A percentile compares a stretch with the other conserved stretches of the same genome.
Conservation (phyloP, 139 green algal species). For the Auxenochlorella pyrenoidosa region DNA sequence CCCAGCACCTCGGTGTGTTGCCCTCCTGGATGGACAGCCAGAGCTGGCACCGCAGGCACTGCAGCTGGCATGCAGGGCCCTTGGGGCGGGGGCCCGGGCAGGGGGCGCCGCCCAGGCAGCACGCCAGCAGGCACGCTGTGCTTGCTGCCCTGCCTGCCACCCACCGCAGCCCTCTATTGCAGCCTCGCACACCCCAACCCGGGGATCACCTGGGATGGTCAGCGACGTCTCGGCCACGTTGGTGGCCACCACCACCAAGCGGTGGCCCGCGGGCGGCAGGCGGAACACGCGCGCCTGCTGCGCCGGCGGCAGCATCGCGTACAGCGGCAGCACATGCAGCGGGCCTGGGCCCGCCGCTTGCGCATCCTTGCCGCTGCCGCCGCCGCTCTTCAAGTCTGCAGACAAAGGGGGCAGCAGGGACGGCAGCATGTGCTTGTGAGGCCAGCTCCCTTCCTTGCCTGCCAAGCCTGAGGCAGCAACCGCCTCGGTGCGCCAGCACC, state of each 20-base stretch:
- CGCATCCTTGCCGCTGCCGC: not conserved
- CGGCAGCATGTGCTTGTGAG: not conserved
- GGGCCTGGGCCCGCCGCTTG: slow-evolving; percentile 20
- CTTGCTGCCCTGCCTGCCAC: not conserved
- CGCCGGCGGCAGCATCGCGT: slow-evolving; percentile 85
- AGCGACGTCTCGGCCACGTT: slow-evolving; percentile 99
- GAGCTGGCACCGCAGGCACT: not conserved
- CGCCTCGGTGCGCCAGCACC: no score
- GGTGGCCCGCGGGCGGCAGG: slow-evolving; percentile 66
- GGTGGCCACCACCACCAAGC: slow-evolving; percentile 95
- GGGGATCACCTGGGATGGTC: slow-evolving; percentile 88
- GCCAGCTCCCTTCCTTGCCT: not conserved
- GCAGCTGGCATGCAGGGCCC: no score
- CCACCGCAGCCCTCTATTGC: not conserved
- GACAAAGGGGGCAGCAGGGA: not conserved
- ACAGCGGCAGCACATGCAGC: slow-evolving; percentile 95
- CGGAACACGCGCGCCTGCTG: slow-evolving; percentile 85
- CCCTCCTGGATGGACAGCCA: no score
- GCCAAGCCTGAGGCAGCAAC: not conserved
- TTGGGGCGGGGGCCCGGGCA: no score
- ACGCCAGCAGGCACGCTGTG: not conserved
- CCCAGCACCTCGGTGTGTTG: no score
- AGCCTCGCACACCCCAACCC: not conserved
- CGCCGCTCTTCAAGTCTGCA: slow-evolving; percentile 15
- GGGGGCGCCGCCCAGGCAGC: no score